Evolutionary conservation across 306 rosid genomes (phyloP), one percentile per base, ranked within the genome.

Genomic region (Acacia acuminata): DNA sequence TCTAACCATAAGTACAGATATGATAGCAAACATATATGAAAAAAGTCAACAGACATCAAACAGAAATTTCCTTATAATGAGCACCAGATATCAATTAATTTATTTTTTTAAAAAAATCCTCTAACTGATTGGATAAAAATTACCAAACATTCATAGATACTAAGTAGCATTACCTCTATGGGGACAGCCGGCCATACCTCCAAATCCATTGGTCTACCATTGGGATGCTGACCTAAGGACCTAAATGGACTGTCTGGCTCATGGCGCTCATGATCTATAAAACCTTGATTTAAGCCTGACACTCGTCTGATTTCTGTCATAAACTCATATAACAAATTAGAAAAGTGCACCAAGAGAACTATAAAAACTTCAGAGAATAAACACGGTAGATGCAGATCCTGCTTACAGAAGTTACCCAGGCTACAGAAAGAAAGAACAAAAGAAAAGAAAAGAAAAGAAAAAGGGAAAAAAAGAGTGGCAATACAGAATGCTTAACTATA

Each of bases 141-240:
- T 42, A 71, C 34, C 30, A 17, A 71, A 25, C 58, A 36, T 72
- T 61, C 25, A 72, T 5, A 55, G 45, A 44, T 32, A 32, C 64
- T 7, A 73, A 24, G 65, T 79, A 76, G 66, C 60, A 72, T 75
- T 84, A 93, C 98, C 97, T 94, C 94, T 77, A 87, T 73, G 50
- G 92, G 91, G 82, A 82, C 82, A 43, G 84, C 79, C 82, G 92
- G 90, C 97, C 97, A 94, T 75, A 91, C 94, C 76, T 94, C 97
- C 83, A 94, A 58, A 84, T 90, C 94, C 90, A 90, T 92, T 22
- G 91, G 87, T 80, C 92, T 85, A 27, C 88, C 90, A 82, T 81
- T 89, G 24, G 92, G 85, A 67, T 77, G 85, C 61, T 91, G 94
- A 79, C 81, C 83, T 48, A 79, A 60, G 47, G 98, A 87, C 88